These are phyloP conservation scores for Neurospora discreta DNA, from an alignment of 495 filamentous ascomycete genomes.

Conservation along the genomic window DNA sequence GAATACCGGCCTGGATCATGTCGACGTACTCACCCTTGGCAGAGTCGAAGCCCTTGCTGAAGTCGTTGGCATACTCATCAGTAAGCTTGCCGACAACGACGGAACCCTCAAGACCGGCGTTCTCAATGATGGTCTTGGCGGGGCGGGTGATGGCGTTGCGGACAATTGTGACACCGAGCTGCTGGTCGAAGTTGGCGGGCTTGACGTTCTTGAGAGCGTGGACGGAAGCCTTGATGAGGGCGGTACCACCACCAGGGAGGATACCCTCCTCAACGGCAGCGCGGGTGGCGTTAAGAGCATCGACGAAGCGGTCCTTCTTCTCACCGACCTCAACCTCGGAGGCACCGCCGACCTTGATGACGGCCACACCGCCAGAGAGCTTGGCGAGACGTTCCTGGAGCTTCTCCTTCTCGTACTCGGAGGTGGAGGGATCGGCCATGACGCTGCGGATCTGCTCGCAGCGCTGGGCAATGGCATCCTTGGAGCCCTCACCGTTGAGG, in stretches of 20 bases:
- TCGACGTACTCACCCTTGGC: slow-evolving; percentile 95
- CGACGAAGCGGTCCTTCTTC: slow-evolving; percentile 99
- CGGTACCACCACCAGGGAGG: slow-evolving; percentile 94
- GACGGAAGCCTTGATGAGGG: slow-evolving; percentile 89
- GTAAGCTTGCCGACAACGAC: slow-evolving; percentile 97
- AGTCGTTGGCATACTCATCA: slow-evolving; percentile 83
- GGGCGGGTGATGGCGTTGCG: slow-evolving; percentile 95
- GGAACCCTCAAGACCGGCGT: slow-evolving; percentile 89
- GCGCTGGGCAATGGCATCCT: slow-evolving; percentile 86
- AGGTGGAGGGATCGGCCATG: slow-evolving; percentile 84
- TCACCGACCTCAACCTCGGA: slow-evolving; percentile 98
- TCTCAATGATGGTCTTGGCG: slow-evolving; percentile 91
- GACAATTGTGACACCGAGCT: slow-evolving; percentile 94
- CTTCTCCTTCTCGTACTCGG: slow-evolving; percentile 99
- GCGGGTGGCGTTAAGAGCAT: slow-evolving; percentile 95
- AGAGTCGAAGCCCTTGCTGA: slow-evolving; percentile 97
- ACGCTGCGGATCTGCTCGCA: slow-evolving; percentile 98
- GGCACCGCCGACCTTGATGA: slow-evolving; percentile 96
- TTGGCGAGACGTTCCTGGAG: slow-evolving; percentile 98
- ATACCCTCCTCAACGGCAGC: slow-evolving; percentile 98
- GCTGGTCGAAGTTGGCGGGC: slow-evolving; percentile 93
- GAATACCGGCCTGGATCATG: slow-evolving; percentile 94
- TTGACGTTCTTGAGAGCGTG: slow-evolving; percentile 77
- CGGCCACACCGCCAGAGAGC: slow-evolving; percentile 96
- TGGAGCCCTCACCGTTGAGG: slow-evolving; percentile 92